phyloP scores from a whole-genome alignment of 345 rosid species.

The Aquilaria yunnanensis region DNA sequence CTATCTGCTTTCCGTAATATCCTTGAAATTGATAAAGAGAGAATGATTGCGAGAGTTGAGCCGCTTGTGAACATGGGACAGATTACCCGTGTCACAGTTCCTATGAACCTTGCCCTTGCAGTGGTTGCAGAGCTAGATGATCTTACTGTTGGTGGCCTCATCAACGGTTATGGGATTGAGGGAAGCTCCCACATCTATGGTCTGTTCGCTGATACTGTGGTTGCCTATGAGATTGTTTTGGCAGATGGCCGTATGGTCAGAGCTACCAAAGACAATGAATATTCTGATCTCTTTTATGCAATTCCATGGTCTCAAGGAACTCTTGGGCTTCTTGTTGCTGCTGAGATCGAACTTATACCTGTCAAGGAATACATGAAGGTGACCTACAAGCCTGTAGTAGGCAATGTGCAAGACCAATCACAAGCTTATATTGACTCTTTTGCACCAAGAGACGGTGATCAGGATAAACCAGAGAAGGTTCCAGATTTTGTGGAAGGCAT shows the following conservation, averaged over 20 bases:
- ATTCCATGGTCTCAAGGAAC: slow-evolving; percentile 99
- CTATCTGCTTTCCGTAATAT: slow-evolving; percentile 74
- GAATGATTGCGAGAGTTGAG: slow-evolving; percentile 92
- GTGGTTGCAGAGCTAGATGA: slow-evolving; percentile 99
- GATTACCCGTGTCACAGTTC: slow-evolving; percentile 73
- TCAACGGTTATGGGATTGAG: slow-evolving; percentile 97
- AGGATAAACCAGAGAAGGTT: slow-evolving; percentile 61
- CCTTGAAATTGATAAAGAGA: slow-evolving; percentile 76
- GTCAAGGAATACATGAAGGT: slow-evolving; percentile 91
- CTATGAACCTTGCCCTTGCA: slow-evolving; percentile 93
- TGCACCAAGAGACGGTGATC: slow-evolving; percentile 86
- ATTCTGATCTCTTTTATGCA: slow-evolving; percentile 82
- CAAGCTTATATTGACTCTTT: slow-evolving; percentile 92
- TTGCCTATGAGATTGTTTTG: slow-evolving; percentile 88
- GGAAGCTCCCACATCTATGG: slow-evolving; percentile 99
- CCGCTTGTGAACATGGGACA: slow-evolving; percentile 99
- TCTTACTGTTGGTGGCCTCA: slow-evolving; percentile 98
- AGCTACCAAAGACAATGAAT: slow-evolving; percentile 91
- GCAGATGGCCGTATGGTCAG: slow-evolving; percentile 86
- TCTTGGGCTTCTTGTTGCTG: slow-evolving; percentile 89
- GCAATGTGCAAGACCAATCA: slow-evolving; percentile 60
- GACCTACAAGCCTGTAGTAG: slow-evolving; percentile 79
- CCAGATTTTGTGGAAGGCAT: slow-evolving; percentile 96
- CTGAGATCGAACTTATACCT: slow-evolving; percentile 85
- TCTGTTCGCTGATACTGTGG: slow-evolving; percentile 93